Percentiles rank a stretch among this genome's conserved stretches.
Conservation (phyloP, 345 rosid genomes). For the Syzygium grande region DNA sequence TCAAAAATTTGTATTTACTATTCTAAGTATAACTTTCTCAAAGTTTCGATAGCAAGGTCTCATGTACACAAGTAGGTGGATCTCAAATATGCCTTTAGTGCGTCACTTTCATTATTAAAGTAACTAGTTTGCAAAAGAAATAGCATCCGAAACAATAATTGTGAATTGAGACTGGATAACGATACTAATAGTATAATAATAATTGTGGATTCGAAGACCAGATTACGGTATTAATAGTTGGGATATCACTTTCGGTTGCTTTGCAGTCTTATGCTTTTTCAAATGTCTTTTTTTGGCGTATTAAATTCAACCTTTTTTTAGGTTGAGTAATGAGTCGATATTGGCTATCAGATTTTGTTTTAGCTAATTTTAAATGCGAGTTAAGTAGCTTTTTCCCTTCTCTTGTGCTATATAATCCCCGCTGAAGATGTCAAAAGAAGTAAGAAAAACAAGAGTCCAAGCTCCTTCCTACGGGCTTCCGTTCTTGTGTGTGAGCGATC, state of each 20-base stretch:
- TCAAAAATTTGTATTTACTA: not conserved
- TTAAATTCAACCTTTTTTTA: not conserved
- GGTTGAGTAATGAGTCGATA: not conserved
- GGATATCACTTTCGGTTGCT: not conserved
- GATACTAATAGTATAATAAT: too few relatives aligned
- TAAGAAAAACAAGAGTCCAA: not conserved
- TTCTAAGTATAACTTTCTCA: not conserved
- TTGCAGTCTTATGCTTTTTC: accelerated
- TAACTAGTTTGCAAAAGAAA: not conserved
- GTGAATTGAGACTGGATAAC: not conserved
- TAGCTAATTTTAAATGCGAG: not conserved
- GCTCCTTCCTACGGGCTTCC: not conserved
- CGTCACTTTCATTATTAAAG: not conserved
- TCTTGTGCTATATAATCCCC: not conserved
- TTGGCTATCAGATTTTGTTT: not conserved
- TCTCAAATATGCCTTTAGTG: not conserved
- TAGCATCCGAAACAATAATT: not conserved
- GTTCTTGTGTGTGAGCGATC: not conserved
- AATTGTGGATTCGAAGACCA: not conserved
- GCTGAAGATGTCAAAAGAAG: not conserved
- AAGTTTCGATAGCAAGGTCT: not conserved
- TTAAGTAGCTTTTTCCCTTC: not conserved
- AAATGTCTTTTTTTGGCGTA: not conserved
- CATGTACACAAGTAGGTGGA: not conserved
- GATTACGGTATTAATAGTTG: not conserved